Conservation (phyloP, 1,284 basidiomycete species). For the Ceratobasidium sp. region DNA sequence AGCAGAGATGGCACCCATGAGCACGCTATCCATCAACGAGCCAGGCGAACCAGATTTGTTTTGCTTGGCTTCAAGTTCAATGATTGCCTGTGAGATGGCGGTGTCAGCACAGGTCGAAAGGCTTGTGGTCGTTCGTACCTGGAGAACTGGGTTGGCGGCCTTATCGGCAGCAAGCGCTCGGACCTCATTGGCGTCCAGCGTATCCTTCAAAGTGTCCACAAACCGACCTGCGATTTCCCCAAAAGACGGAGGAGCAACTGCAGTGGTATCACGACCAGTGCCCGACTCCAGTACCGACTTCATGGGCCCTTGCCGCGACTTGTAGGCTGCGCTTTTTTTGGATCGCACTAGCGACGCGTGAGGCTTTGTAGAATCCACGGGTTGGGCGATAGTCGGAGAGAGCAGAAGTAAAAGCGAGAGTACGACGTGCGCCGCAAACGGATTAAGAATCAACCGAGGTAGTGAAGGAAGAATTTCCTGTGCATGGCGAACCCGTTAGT, state of each 20-base stretch:
- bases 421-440: slow-evolving; percentile 88
- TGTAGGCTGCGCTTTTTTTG: slow-evolving; percentile 81
- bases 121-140: slow-evolving; percentile 61
- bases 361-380: slow-evolving; percentile 15
- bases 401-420: slow-evolving; percentile 81
- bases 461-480: slow-evolving; percentile 77
- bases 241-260: slow-evolving; percentile 65
- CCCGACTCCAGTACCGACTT: slow-evolving; percentile 72
- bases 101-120: not conserved
- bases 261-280: slow-evolving; percentile 53
- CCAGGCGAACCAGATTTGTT: slow-evolving; percentile 67
- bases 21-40: slow-evolving; percentile 84
- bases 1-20: slow-evolving; percentile 80
- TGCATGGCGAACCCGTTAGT: slow-evolving; percentile 22
- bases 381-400: slow-evolving; percentile 62
- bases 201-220: slow-evolving; percentile 64
- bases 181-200: slow-evolving; percentile 77
- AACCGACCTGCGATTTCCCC: slow-evolving; percentile 63
- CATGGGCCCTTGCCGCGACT: slow-evolving; percentile 76
- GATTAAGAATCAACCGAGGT: slow-evolving; percentile 75
- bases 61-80: slow-evolving; percentile 80
- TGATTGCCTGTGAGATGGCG: slow-evolving; percentile 65
- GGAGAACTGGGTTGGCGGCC: slow-evolving; percentile 82
- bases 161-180: slow-evolving; percentile 83
- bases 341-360: slow-evolving; percentile 60